Percentiles rank a stretch among this genome's conserved stretches.
These are phyloP conservation scores for Verticillium dahliae DNA, from an alignment of 2,329 filamentous ascomycete genomes.

Conservation along the genomic window DNA sequence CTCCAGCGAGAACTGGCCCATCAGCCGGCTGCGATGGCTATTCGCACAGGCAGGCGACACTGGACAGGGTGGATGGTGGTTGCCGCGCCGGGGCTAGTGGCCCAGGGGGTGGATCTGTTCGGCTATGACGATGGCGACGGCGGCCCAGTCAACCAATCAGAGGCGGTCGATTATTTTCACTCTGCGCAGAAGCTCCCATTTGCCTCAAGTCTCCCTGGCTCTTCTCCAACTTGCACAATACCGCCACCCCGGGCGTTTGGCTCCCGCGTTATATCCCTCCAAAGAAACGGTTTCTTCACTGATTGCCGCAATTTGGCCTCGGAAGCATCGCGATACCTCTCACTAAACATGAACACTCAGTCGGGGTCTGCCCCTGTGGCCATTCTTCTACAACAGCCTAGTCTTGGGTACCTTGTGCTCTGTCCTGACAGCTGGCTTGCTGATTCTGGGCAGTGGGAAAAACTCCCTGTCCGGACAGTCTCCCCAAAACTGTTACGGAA, in stretches of 20 bases:
- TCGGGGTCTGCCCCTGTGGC: too few relatives aligned
- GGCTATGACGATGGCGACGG: constrained; percentile 13
- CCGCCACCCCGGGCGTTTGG: neutral
- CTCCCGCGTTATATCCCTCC: neutral
- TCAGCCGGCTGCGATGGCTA: constrained; percentile 2
- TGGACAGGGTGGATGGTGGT: neutral
- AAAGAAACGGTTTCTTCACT: too few relatives aligned
- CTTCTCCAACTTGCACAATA: neutral
- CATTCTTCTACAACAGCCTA: too few relatives aligned
- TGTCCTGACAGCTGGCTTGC: neutral
- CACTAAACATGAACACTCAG: too few relatives aligned
- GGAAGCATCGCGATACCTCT: too few relatives aligned
- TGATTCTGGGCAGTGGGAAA: too few relatives aligned
- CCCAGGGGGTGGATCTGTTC: constrained; percentile 5
- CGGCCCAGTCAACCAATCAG: constrained; percentile 13
- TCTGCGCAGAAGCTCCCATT: neutral
- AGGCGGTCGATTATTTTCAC: constrained; percentile 11
- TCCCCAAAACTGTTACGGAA: neutral
- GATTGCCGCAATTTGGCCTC: too few relatives aligned
- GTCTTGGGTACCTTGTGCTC: neutral
- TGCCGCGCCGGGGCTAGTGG: constrained; percentile 2
- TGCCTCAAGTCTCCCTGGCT: neutral
- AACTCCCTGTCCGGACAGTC: neutral
- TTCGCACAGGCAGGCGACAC: neutral
- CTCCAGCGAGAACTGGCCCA: neutral